Evolutionary conservation across 805 yeast species (phyloP), one percentile per base, ranked within the genome.

Genomic region (Candida manassasensis): DNA sequence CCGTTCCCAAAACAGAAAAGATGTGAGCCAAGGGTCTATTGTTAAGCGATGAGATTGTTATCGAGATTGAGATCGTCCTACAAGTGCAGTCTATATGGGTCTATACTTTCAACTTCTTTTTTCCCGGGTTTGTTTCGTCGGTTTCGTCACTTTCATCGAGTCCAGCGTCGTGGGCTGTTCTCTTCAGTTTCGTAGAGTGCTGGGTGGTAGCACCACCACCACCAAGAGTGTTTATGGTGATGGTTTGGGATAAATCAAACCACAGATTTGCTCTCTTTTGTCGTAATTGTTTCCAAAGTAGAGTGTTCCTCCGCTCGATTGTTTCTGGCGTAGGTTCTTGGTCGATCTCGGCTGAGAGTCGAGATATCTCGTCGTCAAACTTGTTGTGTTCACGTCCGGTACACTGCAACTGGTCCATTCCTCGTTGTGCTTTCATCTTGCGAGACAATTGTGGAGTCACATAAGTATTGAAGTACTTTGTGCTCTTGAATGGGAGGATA

Each of bases 401-500:
- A 8, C 25, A 36, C 4, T 40, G 29, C 13, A 53, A 39, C 19
- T 43, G 50, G 0, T 40, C 50, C n/a, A 66, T 38, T 1, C 69
- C 71, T 4, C 61, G 52, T n/a, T 32, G 29, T 0, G 51, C 53
- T 36, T 50, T 62, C 71, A 67, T 66, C 32, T 55, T 56, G 21
- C 71, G 43, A 1, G 71, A 57, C 13, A 67, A 50, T 42, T 62
- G 69, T 4, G 73, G 71, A 2, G 73, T 67, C 7, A 55, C 69
- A 38, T 61, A 65, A 1, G 53, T 46, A 40, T 67, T 64, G 53
- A 67, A 67, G 41, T 67, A 67, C 33, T 57, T 45, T 40, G 62
- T 63, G 15, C 41, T 50, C 35, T 58, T 61, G 27, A 41, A 55
- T 1, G 68, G 69, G 13, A 47, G 47, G 2, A 48, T 27, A 1